These are phyloP conservation scores for Hymenoscyphus albidus DNA, from an alignment of 2,329 filamentous ascomycete species.

Conservation along the genomic window DNA sequence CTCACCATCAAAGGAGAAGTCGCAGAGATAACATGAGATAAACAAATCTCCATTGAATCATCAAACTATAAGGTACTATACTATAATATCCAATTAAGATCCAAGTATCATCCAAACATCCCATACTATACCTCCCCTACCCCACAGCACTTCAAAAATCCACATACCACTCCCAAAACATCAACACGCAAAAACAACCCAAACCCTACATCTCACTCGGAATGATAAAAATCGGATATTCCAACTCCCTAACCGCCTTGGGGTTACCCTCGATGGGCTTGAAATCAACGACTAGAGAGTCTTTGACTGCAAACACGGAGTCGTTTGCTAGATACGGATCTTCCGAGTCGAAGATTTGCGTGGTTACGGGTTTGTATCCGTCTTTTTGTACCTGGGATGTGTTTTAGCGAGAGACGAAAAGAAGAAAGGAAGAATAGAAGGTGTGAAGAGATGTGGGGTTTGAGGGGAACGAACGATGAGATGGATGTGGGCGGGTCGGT, in stretches of 20 bases:
- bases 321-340: constrained; percentile 58
- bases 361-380: constrained; percentile 64
- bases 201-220: neutral
- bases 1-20: too few relatives aligned
- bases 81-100: too few relatives aligned
- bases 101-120: too few relatives aligned
- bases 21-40: too few relatives aligned
- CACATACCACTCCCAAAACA: too few relatives aligned
- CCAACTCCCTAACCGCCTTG: constrained; percentile 34
- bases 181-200: too few relatives aligned
- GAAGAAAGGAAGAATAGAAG: neutral
- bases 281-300: constrained; percentile 49
- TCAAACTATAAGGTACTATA: too few relatives aligned
- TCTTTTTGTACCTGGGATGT: constrained; percentile 21
- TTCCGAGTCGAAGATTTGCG: constrained; percentile 70
- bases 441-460: neutral
- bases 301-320: constrained; percentile 52
- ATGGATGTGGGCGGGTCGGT: constrained; percentile 61
- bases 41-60: too few relatives aligned
- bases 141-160: too few relatives aligned
- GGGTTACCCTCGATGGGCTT: constrained; percentile 41
- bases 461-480: constrained; percentile 44
- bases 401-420: neutral
- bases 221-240: constrained; percentile 30
- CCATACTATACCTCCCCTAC: too few relatives aligned